Evolutionary conservation across 305 asterid species (phyloP).

Genomic region (Fraxinus nigra): DNA sequence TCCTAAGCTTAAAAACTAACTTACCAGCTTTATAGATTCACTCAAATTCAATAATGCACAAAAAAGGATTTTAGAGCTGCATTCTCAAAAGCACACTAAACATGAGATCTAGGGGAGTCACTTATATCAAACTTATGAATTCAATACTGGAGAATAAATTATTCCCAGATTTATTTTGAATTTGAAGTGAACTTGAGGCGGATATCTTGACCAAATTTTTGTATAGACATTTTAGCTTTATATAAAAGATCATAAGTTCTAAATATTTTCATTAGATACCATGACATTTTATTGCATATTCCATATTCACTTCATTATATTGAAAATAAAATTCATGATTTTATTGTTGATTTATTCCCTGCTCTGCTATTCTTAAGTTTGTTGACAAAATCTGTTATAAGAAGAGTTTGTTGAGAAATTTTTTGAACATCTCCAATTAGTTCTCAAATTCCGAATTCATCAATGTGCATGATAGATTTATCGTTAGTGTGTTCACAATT

Average conservation of each 20-base stretch:
- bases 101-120: neutral
- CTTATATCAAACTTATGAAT: neutral
- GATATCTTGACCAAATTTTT: neutral
- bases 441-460: neutral
- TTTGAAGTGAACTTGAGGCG: neutral
- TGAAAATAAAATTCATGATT: neutral
- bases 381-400: neutral
- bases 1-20: neutral
- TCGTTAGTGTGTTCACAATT: neutral
- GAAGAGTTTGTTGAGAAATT: neutral
- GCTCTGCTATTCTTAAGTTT: neutral
- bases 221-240: neutral
- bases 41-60: neutral
- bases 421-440: neutral
- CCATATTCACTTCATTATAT: neutral
- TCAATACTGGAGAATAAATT: neutral
- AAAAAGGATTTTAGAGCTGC: neutral
- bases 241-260: neutral
- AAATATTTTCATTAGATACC: neutral
- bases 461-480: neutral
- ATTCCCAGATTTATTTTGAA: neutral
- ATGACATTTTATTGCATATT: neutral
- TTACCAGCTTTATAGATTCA: neutral
- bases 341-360: neutral
- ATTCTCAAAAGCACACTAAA: neutral